Conservation (phyloP, 352 stramenopile species). For the Pythium dissimile region DNA sequence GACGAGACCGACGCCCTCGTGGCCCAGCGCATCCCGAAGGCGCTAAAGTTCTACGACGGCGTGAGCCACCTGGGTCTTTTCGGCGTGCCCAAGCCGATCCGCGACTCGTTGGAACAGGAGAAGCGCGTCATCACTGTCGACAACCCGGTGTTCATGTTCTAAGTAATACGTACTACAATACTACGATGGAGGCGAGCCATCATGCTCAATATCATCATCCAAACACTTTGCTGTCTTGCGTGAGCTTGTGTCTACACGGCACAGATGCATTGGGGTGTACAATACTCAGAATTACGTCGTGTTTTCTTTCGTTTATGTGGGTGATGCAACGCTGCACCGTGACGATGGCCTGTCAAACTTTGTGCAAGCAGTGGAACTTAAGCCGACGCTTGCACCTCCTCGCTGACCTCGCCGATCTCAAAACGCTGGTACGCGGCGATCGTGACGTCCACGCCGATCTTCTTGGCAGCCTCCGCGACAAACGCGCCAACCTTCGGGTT, state of each 20-base stretch:
- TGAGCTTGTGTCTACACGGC: too few relatives aligned
- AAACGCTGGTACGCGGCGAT: slow-evolving; percentile 73
- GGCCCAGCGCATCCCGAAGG: slow-evolving; percentile 45
- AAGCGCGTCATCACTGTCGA: slow-evolving; percentile 93
- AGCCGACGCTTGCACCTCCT: slow-evolving; percentile 45
- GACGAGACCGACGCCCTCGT: slow-evolving; percentile 69
- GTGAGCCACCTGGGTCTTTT: slow-evolving; percentile 89
- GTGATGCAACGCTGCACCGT: neutral
- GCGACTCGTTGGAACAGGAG: slow-evolving; percentile 83
- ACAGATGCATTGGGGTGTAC: neutral
- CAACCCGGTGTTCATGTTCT: slow-evolving; percentile 97
- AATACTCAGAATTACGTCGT: too few relatives aligned
- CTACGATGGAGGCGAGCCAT: neutral
- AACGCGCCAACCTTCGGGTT: slow-evolving; percentile 85
- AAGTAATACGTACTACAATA: slow-evolving; percentile 30
- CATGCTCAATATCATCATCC: neutral
- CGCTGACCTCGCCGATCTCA: slow-evolving; percentile 65
- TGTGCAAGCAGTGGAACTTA: slow-evolving; percentile 11
- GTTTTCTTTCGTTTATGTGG: neutral
- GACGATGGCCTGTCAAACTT: neutral
- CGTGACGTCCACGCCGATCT: slow-evolving; percentile 60
- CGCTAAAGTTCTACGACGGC: slow-evolving; percentile 91
- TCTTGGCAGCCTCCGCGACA: slow-evolving; percentile 56
- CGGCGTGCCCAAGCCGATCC: slow-evolving; percentile 88
- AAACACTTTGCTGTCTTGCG: too few relatives aligned